These are phyloP conservation scores for Annulohypoxylon moriforme DNA, from an alignment of 495 filamentous ascomycete genomes.

Conservation along the genomic window DNA sequence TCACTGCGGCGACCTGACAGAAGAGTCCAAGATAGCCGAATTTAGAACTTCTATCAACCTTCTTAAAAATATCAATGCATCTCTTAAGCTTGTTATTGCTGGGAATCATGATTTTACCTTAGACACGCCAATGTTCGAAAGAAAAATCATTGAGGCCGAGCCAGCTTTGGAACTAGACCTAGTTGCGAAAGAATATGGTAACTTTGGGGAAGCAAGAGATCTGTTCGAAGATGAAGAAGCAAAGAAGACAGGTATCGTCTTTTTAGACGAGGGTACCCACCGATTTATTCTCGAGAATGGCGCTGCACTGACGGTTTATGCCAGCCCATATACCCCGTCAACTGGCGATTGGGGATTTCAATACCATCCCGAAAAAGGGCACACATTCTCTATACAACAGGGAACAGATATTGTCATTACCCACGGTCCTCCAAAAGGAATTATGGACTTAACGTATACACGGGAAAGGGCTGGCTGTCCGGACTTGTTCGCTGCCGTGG, in stretches of 20 bases:
- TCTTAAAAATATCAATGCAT: constrained; percentile 67
- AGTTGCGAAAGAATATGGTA: constrained; percentile 39
- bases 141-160: constrained; percentile 25
- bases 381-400: constrained; percentile 59
- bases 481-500: constrained; percentile 66
- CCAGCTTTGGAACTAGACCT: constrained; percentile 28
- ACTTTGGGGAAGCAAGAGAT: constrained; percentile 35
- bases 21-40: constrained; percentile 66
- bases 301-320: constrained; percentile 71
- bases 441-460: constrained; percentile 62
- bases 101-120: constrained; percentile 85
- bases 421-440: constrained; percentile 73
- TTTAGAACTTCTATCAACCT: constrained; percentile 64
- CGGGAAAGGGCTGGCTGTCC: constrained; percentile 64
- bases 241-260: constrained; percentile 63
- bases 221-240: constrained; percentile 54
- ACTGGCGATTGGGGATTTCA: constrained; percentile 71
- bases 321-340: constrained; percentile 75
- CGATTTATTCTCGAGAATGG: constrained; percentile 68
- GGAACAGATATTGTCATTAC: constrained; percentile 75
- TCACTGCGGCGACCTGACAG: constrained; percentile 80
- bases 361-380: constrained; percentile 65
- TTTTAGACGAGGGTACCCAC: constrained; percentile 74
- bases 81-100: constrained; percentile 81
- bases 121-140: constrained; percentile 60